Percentiles rank a stretch among this genome's conserved stretches.
Evolutionary conservation across 2,329 filamentous ascomycete species (phyloP).

Genomic region (Aspergillus pseudoglaucus): DNA sequence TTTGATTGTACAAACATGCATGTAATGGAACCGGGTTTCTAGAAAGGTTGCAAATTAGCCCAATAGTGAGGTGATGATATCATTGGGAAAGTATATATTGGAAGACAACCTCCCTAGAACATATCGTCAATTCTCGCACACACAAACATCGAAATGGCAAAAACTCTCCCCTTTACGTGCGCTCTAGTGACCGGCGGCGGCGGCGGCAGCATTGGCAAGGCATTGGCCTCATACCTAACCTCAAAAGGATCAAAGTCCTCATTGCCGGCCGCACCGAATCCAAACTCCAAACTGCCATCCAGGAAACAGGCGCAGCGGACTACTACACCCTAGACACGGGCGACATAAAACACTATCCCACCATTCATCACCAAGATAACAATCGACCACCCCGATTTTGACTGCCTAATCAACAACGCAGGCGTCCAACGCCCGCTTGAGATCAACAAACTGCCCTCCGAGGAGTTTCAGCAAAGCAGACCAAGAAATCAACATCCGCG

Average conservation of each 20-base stretch:
- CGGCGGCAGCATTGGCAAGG: constrained; percentile 20
- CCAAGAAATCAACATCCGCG: constrained; percentile 53
- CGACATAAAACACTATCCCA: constrained; percentile 31
- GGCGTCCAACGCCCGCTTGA: constrained; percentile 52
- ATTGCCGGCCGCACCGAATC: constrained; percentile 41
- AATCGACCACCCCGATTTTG: constrained; percentile 47
- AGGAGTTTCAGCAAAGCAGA: constrained; percentile 45
- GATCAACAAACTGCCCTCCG: constrained; percentile 27
- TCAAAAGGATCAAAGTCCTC: constrained; percentile 20
- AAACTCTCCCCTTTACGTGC: constrained; percentile 45
- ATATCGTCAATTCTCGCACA: too few species aligned
- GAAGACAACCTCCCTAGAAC: too few species aligned
- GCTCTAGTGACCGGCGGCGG: constrained; percentile 23
- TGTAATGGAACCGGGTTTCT: too few species aligned
- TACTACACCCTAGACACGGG: constrained; percentile 52
- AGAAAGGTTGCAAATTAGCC: too few species aligned
- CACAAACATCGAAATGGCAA: too few species aligned
- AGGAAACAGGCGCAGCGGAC: constrained; percentile 40
- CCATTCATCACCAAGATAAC: constrained; percentile 42
- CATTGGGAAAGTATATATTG: too few species aligned
- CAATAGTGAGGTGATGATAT: too few species aligned
- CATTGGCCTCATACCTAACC: constrained; percentile 16
- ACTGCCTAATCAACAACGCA: constrained; percentile 56
- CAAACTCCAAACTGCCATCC: constrained; percentile 41
- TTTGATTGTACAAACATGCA: neutral